phyloP scores from a whole-genome alignment of 2,329 filamentous ascomycete genomes.

The Colletotrichum eleusines region DNA sequence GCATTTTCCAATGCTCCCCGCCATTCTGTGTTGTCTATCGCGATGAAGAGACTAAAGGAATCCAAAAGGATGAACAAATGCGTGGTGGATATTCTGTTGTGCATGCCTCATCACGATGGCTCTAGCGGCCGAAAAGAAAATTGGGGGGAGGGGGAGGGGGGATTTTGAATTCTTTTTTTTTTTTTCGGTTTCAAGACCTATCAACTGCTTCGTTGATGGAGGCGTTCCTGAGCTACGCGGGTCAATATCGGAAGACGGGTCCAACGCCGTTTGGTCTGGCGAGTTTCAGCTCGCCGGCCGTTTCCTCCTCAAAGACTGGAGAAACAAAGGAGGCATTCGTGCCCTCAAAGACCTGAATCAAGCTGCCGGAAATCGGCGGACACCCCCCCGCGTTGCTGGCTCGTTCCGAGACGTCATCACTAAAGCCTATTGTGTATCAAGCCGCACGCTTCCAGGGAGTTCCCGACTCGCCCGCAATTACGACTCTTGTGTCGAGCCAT shows the following conservation, averaged over 20 bases:
- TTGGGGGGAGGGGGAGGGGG: no score
- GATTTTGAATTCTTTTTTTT: no score
- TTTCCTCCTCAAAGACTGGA: background rate
- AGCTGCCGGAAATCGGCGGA: no score
- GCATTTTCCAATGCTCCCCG: background rate
- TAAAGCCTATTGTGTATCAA: no score
- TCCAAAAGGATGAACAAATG: background rate
- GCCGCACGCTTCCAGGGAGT: no score
- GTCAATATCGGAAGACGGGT: background rate
- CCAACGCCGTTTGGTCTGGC: background rate
- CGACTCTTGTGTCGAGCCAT: background rate
- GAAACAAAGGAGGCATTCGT: background rate
- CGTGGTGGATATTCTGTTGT: background rate
- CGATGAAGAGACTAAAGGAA: background rate
- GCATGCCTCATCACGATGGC: no score
- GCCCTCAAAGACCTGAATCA: background rate
- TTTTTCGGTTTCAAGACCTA: background rate
- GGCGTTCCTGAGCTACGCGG: no score
- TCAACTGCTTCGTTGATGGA: background rate
- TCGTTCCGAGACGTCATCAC: no score
- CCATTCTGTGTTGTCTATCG: background rate
- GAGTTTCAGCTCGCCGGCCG: background rate
- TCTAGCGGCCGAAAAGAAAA: background rate
- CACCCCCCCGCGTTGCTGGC: no score
- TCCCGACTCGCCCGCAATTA: conserved; percentile 1